Evolutionary conservation across 2,329 filamentous ascomycete genomes (phyloP).

Genomic region (Penicillium sp.): DNA sequence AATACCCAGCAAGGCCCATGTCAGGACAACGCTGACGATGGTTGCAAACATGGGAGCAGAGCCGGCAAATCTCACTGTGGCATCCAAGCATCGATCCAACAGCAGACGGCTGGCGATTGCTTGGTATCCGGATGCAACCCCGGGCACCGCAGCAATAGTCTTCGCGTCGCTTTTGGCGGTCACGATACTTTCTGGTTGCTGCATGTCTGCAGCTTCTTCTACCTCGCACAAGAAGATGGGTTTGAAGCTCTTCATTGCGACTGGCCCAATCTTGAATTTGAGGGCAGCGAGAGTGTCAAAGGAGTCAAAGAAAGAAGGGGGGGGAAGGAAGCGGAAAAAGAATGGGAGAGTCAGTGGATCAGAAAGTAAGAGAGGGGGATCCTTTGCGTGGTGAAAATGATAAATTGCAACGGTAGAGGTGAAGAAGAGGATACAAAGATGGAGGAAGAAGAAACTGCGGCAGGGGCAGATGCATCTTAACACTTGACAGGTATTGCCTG

Average conservation of each 20-base stretch:
- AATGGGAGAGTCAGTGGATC: no score
- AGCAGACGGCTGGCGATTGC: neutral
- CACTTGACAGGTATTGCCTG: no score
- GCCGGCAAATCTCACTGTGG: neutral
- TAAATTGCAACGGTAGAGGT: neutral
- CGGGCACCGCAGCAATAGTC: neutral
- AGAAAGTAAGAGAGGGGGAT: no score
- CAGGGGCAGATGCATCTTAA: no score
- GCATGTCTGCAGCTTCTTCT: slow-evolving; percentile 6
- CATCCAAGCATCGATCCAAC: neutral
- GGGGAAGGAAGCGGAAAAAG: neutral
- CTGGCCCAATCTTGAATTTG: neutral
- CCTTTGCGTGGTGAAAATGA: neutral
- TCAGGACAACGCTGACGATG: slow-evolving; percentile 15
- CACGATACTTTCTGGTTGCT: neutral
- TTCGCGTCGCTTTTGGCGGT: slow-evolving; percentile 1
- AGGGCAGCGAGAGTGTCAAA: neutral
- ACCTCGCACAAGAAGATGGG: slow-evolving; percentile 6
- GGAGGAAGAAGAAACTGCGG: no score
- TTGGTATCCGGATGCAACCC: neutral
- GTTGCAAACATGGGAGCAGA: neutral
- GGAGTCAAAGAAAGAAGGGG: neutral
- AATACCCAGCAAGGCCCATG: slow-evolving; percentile 27
- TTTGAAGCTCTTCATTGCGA: slow-evolving; percentile 3
- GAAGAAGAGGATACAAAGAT: no score